Base-by-base conservation (phyloP, 1,284 basidiomycete species). In the Cystobasidium slooffiae region DNA sequence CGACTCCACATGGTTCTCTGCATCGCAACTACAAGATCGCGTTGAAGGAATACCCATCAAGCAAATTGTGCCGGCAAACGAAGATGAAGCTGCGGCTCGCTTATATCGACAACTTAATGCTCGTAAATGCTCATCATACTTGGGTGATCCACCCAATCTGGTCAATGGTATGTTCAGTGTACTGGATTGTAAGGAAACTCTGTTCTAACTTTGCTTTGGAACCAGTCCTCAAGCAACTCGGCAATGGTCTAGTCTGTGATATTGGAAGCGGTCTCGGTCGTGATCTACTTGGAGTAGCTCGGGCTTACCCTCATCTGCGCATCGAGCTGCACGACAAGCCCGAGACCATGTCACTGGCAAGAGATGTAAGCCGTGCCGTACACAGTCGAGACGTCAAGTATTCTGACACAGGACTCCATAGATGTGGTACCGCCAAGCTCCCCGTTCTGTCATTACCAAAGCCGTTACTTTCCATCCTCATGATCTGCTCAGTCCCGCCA, bases 391-490 rank as follows among this genome's bases (percentile, higher is more conserved):
- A 20, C 51, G 53, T n/a, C 22, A 14, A 2, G 18, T 22, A 8
- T 18, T 10, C n/a, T 18, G 31, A 52, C 24, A 22, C 12, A 20
- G 24, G 14, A 14, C 20, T 18, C 7, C 20, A 43, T 41, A 73
- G 70, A 73, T 73, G 70, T 73, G 70, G 70, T 73, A 65, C 22
- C 70, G 70, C n/a, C 63, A 62, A 58, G 62, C 70, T 18, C 70
- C 70, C 39, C 49, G 70, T 24, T 73, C 70, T 6, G 63, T 73
- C 41, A 65, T 73, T 31, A 73, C 62, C 10, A 73, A 73, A 47
- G 70, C 70, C 49, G 70, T 73, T 18, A 65, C 70, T 12, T 73
- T 73, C 53, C 62, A 65, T 46, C 70, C 70, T 51, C 70, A 73
- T 44, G 70, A 73, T 24, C 63, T 73, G 22, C 63, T 73, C 43